A percentile compares a stretch with the other conserved stretches of the same genome.
Evolutionary conservation across 768 basidiomycete species (phyloP).

Genomic region (Mycena vitilis): DNA sequence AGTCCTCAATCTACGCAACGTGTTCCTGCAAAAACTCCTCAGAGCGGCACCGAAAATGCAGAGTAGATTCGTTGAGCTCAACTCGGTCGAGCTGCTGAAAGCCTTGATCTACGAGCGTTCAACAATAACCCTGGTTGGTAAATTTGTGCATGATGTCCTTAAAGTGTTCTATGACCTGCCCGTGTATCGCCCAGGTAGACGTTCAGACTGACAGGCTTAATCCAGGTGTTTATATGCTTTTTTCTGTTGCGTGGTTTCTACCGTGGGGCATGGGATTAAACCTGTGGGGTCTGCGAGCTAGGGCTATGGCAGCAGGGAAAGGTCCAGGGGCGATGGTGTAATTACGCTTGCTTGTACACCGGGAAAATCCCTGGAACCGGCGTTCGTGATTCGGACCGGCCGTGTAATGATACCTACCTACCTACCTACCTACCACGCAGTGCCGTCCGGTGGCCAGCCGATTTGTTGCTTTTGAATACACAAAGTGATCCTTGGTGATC

Average conservation of each 20-base stretch:
- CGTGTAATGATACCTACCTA: not conserved
- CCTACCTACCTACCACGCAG: no score
- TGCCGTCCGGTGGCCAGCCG: no score
- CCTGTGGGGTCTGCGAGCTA: no score
- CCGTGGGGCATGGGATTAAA: no score
- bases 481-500: no score
- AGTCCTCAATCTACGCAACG: not conserved
- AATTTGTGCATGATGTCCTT: slow-evolving; percentile 15
- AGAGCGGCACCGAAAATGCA: slow-evolving; percentile 1
- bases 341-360: not conserved
- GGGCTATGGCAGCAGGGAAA: no score
- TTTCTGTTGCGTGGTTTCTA: no score
- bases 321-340: not conserved
- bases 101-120: slow-evolving; percentile 15
- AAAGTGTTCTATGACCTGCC: not conserved
- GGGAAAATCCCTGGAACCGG: not conserved
- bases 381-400: not conserved
- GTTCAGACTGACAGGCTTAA: no score
- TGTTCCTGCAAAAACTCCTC: not conserved
- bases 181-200: no score
- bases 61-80: not conserved
- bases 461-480: no score
- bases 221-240: no score
- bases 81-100: slow-evolving; percentile 4
- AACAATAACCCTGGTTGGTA: slow-evolving; percentile 10